Evolutionary conservation across 2,329 filamentous ascomycete species (phyloP), one percentile per base, ranked within the genome.

Genomic region (Colletotrichum cereale): DNA sequence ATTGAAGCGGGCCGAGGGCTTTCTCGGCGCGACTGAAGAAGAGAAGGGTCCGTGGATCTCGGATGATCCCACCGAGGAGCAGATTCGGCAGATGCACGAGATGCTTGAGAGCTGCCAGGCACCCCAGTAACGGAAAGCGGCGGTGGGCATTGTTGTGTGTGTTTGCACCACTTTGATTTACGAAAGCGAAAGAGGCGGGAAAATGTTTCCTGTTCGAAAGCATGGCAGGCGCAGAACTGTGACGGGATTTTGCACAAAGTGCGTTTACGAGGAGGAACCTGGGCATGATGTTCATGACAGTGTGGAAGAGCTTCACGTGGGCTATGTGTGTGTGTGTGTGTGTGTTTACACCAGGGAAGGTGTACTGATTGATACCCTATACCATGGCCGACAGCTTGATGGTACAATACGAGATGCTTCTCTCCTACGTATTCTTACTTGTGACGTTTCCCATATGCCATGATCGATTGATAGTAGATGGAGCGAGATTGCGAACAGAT

Each of bases 21-120:
- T 98, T 78, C 91, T 91, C 75, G 87, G 87, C 73, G 92, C 95
- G 6, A 96, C 92, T 0, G 90, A 93, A 0, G 94, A 96, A 76
- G 95, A 98, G 86, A 95, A 94, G 81, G 96, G 95, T 1, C 88
- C 91, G 10, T 97, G 94, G 93, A 82, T 95, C 67, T 90, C 90
- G 0, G 91, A 95, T 73, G 92, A 94, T 78, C 88, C 91, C 4
- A 89, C 87, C 2, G 85, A 88, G 67, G 87, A 89, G 70, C 87
- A 92, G 77, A 79, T 90, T 72, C 84, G 88, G 79, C 84, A 87
- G 78, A 88, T 92, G 86, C 86, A 89, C 78, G 83, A 86, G 76
- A 84, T 86, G 75, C 80, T 81, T 71, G 78, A 81, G 62, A 78
- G 67, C 61, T 72, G 57, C 44, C 52, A 63, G n/a, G 75, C 62